Percentiles rank a stretch among this genome's conserved stretches.
These are phyloP conservation scores for Nannochloropsis oceanica DNA, from an alignment of 108 stramenopile genomes.

Conservation along the genomic window DNA sequence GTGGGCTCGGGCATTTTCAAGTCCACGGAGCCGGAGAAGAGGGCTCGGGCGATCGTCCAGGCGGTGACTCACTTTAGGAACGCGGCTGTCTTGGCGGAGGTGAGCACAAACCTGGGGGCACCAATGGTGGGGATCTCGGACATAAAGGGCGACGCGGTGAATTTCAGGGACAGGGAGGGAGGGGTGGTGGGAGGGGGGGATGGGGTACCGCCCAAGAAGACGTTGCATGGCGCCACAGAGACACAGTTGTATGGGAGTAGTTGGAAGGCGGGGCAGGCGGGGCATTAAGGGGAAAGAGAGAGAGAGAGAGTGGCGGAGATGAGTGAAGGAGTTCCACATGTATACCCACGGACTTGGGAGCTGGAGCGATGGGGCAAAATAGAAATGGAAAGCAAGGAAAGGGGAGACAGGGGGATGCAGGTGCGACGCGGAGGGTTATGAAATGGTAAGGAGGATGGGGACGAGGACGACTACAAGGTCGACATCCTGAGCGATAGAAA, in stretches of 20 bases:
- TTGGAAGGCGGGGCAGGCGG: slow-evolving; percentile 42
- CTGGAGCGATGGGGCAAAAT: too few species aligned
- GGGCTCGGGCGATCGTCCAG: slow-evolving; percentile 86
- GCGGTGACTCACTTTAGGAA: slow-evolving; percentile 92
- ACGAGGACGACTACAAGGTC: too few species aligned
- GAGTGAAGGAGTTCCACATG: too few species aligned
- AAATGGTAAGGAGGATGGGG: too few species aligned
- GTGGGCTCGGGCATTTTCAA: slow-evolving; percentile 98
- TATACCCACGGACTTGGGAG: too few species aligned
- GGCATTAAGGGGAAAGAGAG: background rate
- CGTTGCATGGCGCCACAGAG: slow-evolving; percentile 65
- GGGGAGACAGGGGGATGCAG: too few species aligned
- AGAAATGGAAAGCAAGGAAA: too few species aligned
- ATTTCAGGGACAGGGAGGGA: slow-evolving; percentile 96
- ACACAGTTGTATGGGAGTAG: slow-evolving; percentile 87
- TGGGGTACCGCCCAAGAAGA: slow-evolving; percentile 74
- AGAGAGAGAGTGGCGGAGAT: background rate
- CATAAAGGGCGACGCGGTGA: slow-evolving; percentile 82
- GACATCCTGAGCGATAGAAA: too few species aligned
- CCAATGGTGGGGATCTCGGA: slow-evolving; percentile 96
- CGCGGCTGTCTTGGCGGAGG: slow-evolving; percentile 88
- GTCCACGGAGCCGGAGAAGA: slow-evolving; percentile 70
- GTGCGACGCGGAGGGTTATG: too few species aligned
- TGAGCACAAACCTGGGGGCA: slow-evolving; percentile 77
- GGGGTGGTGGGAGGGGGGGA: slow-evolving; percentile 47